phyloP scores from a whole-genome alignment of 495 filamentous ascomycete genomes.

The Xanthoparmelia taractica region DNA sequence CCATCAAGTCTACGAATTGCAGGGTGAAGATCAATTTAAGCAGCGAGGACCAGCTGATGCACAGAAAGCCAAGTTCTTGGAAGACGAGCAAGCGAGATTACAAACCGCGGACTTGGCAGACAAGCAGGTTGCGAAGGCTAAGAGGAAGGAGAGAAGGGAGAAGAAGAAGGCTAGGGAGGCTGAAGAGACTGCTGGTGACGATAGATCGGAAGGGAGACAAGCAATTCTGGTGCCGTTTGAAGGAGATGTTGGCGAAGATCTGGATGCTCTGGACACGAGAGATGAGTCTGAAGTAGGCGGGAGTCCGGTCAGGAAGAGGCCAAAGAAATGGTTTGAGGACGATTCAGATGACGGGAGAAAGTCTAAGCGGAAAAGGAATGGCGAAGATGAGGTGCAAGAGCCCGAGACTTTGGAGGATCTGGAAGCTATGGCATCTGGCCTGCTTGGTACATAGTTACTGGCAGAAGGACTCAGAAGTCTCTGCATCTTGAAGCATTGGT shows the following conservation, averaged over 20 bases:
- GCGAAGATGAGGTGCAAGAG: conserved; percentile 51
- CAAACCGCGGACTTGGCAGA: conserved; percentile 70
- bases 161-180: conserved; percentile 73
- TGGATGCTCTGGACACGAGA: conserved; percentile 17
- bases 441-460: conserved; percentile 45
- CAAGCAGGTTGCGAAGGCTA: conserved; percentile 69
- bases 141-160: conserved; percentile 77
- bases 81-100: conserved; percentile 63
- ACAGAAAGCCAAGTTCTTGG: conserved; percentile 70
- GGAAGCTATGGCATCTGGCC: conserved; percentile 75
- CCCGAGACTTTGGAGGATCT: conserved; percentile 84
- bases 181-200: conserved; percentile 40
- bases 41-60: conserved; percentile 62
- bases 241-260: conserved; percentile 19
- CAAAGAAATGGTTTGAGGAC: conserved; percentile 43
- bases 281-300: conserved; percentile 3
- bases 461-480: no score
- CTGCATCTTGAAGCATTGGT: no score
- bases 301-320: conserved; percentile 34
- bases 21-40: conserved; percentile 71
- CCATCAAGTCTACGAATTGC: conserved; percentile 78
- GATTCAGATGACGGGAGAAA: conserved; percentile 15
- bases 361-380: conserved; percentile 32
- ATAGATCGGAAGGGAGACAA: conserved; percentile 32
- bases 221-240: conserved; percentile 41